These are phyloP conservation scores for Ophiostoma populinum DNA, from an alignment of 2,329 filamentous ascomycete species.

Conservation along the genomic window DNA sequence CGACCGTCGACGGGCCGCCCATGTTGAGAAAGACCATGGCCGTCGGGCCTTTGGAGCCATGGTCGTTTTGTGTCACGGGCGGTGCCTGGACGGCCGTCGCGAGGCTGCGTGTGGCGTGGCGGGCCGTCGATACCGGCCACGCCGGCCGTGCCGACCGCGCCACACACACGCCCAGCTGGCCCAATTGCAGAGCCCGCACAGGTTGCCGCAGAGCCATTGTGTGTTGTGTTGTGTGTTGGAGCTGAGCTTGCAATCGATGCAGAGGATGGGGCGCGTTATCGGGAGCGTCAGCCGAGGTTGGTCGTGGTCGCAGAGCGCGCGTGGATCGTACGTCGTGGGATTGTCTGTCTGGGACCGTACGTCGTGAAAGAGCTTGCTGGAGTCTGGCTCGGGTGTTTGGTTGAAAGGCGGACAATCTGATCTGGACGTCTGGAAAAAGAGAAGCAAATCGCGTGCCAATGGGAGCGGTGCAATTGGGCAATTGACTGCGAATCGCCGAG, in stretches of 20 bases:
- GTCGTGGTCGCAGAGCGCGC: too few relatives aligned
- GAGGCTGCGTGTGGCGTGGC: slow-evolving; percentile 24
- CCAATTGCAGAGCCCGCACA: slow-evolving; percentile 9
- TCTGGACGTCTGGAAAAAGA: too few relatives aligned
- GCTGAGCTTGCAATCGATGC: neutral
- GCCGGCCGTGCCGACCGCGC: neutral
- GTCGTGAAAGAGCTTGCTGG: too few relatives aligned
- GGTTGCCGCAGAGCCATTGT: slow-evolving; percentile 19
- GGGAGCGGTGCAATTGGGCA: neutral
- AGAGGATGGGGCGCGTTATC: too few relatives aligned
- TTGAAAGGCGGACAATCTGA: too few relatives aligned
- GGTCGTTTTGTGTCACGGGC: slow-evolving; percentile 63
- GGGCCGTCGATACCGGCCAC: neutral
- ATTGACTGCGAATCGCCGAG: too few relatives aligned
- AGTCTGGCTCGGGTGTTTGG: too few relatives aligned
- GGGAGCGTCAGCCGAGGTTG: too few relatives aligned
- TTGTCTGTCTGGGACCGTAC: too few relatives aligned
- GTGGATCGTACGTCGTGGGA: too few relatives aligned
- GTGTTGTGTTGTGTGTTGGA: neutral
- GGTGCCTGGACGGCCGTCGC: slow-evolving; percentile 42
- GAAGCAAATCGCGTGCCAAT: neutral
- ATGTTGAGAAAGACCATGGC: slow-evolving; percentile 99
- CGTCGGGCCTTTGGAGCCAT: slow-evolving; percentile 59
- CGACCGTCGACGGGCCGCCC: slow-evolving; percentile 79
- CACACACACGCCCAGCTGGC: too few relatives aligned